A percentile compares a stretch with the other conserved stretches of the same genome.
phyloP scores from a whole-genome alignment of 2,329 filamentous ascomycete species.

The Phyllosticta citrichinensis region DNA sequence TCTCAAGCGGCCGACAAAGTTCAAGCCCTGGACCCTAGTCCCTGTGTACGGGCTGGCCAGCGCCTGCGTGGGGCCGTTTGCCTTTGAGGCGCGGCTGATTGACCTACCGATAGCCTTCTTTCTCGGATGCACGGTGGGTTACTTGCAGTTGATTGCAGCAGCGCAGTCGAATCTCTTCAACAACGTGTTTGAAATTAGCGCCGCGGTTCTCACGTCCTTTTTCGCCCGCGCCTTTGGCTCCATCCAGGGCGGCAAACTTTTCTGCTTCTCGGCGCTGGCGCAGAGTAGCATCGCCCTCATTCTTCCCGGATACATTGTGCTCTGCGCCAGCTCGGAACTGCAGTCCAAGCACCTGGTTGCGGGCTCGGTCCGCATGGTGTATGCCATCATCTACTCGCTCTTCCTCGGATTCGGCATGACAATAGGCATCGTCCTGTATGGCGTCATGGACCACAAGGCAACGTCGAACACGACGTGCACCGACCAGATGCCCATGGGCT shows the following conservation, averaged over 20 bases:
- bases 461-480: constrained; percentile 34
- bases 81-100: constrained; percentile 65
- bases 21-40: constrained; percentile 40
- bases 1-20: constrained; percentile 47
- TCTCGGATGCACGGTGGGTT: constrained; percentile 62
- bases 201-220: constrained; percentile 41
- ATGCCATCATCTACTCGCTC: constrained; percentile 43
- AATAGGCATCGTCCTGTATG: constrained; percentile 40
- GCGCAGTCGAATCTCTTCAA: constrained; percentile 62
- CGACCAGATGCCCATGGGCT: constrained; percentile 43
- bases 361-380: constrained; percentile 43
- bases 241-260: constrained; percentile 34
- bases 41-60: constrained; percentile 67
- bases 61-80: constrained; percentile 67
- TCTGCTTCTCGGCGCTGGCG: constrained; percentile 42
- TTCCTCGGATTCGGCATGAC: constrained; percentile 44
- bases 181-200: constrained; percentile 41
- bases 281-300: constrained; percentile 42
- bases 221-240: constrained; percentile 40
- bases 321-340: constrained; percentile 40
- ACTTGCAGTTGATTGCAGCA: constrained; percentile 64
- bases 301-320: constrained; percentile 40
- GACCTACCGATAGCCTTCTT: constrained; percentile 70
- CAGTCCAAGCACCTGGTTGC: constrained; percentile 40
- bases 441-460: constrained; percentile 38